phyloP scores from a whole-genome alignment of 495 filamentous ascomycete genomes.

The Lindgomyces ingoldianus region DNA sequence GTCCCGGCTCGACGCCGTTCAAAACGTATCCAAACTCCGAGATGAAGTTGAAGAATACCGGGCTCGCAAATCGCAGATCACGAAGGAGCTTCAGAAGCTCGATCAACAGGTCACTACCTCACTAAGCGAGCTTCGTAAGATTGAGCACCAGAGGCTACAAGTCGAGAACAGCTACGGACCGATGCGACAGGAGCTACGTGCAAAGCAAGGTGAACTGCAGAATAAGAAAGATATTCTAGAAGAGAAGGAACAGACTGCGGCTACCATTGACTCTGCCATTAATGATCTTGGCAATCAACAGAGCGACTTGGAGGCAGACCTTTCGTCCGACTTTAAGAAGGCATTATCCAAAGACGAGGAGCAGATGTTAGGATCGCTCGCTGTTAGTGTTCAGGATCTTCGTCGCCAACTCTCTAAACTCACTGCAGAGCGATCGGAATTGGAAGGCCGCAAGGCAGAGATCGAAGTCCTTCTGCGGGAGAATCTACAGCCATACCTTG shows the following conservation, averaged over 20 bases:
- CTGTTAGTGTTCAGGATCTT: conserved; percentile 66
- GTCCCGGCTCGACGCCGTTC: conserved; percentile 82
- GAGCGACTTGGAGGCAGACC: conserved; percentile 70
- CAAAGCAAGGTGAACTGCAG: conserved; percentile 69
- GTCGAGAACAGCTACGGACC: conserved; percentile 83
- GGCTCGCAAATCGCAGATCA: conserved; percentile 59
- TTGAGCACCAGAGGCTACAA: conserved; percentile 75
- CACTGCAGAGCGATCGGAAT: conserved; percentile 69
- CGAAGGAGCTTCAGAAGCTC: conserved; percentile 67
- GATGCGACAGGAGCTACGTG: conserved; percentile 68
- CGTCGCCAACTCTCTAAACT: conserved; percentile 73
- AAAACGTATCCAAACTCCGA: conserved; percentile 70
- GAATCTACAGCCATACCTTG: conserved; percentile 80
- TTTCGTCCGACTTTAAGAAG: conserved; percentile 89
- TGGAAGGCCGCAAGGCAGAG: conserved; percentile 74
- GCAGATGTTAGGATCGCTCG: conserved; percentile 70
- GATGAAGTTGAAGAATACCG: conserved; percentile 70
- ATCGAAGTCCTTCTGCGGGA: conserved; percentile 84
- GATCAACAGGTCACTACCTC: conserved; percentile 86
- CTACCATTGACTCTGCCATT: conserved; percentile 74
- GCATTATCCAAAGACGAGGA: conserved; percentile 82
- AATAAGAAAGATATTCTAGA: conserved; percentile 75
- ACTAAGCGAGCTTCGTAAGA: conserved; percentile 75
- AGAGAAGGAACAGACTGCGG: conserved; percentile 64
- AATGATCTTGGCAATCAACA: conserved; percentile 74